Evolutionary conservation across 1,139 yeast genomes (phyloP).

Genomic region (Candida albicans): DNA sequence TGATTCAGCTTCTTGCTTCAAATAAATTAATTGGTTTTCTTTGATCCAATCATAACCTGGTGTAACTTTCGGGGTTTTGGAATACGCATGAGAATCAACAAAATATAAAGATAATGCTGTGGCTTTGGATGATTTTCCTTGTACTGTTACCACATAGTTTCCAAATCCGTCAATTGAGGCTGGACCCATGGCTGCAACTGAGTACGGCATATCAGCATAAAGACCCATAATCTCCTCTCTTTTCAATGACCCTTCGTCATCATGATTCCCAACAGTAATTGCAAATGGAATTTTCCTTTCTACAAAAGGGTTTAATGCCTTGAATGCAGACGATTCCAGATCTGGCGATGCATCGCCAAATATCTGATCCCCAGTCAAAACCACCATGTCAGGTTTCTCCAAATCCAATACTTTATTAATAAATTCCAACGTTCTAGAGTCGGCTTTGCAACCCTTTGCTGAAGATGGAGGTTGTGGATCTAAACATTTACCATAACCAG

Average conservation of each 20-base stretch:
- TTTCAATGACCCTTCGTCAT: conserved; percentile 73
- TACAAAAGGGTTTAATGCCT: conserved; percentile 74
- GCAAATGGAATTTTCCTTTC: conserved; percentile 74
- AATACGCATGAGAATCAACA: conserved; percentile 77
- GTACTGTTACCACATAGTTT: conserved; percentile 62
- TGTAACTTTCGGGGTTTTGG: conserved; percentile 59
- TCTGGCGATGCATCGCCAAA: conserved; percentile 73
- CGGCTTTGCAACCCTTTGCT: conserved; percentile 63
- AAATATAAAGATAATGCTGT: conserved; percentile 66
- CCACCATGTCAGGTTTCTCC: conserved; percentile 80
- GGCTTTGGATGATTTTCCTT: conserved; percentile 38
- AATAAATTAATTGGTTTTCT: conserved; percentile 64
- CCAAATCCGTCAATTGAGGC: conserved; percentile 73
- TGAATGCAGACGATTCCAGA: conserved; percentile 72
- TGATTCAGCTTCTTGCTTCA: conserved; percentile 37
- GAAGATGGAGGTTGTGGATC: conserved; percentile 61
- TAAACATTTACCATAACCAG: conserved; percentile 72
- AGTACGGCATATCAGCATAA: conserved; percentile 61
- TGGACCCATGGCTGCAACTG: conserved; percentile 63
- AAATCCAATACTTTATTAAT: conserved; percentile 61
- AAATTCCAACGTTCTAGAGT: conserved; percentile 62
- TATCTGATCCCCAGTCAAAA: conserved; percentile 84
- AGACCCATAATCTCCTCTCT: conserved; percentile 60
- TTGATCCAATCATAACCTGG: conserved; percentile 90
- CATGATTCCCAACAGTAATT: conserved; percentile 60